Percentiles rank a stretch among this genome's conserved stretches.
Conservation (phyloP, 1,284 basidiomycete genomes). For the Leccinum glutinopallens region DNA sequence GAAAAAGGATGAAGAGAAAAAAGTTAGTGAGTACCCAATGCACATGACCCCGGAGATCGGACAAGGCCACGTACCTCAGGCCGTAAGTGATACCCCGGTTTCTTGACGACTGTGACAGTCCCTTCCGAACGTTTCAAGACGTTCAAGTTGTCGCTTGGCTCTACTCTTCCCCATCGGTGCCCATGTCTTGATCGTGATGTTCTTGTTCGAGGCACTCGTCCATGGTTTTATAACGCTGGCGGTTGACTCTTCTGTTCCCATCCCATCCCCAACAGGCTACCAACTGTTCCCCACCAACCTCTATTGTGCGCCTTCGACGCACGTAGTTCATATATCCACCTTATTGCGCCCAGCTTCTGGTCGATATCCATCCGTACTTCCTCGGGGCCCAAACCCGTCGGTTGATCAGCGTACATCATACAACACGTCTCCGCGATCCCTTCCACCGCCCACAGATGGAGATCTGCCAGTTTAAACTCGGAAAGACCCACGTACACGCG, state of each 20-base stretch:
- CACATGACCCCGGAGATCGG: slow-evolving; percentile 11
- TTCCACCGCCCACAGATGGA: slow-evolving; percentile 67
- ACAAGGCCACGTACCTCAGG: slow-evolving; percentile 53
- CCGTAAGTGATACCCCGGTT: slow-evolving; percentile 52
- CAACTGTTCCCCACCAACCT: background rate
- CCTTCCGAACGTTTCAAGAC: background rate
- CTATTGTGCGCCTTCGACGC: slow-evolving; percentile 45
- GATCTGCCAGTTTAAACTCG: slow-evolving; percentile 47
- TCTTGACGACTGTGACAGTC: slow-evolving; percentile 42
- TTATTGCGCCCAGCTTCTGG: slow-evolving; percentile 25
- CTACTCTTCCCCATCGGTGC: slow-evolving; percentile 21
- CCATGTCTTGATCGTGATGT: background rate
- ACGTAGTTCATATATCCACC: slow-evolving; percentile 56
- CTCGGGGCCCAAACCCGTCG: slow-evolving; percentile 64
- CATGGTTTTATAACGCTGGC: slow-evolving; percentile 48
- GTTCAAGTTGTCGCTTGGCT: too few species aligned
- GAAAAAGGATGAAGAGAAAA: background rate
- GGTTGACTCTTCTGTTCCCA: slow-evolving; percentile 40
- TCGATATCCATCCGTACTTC: slow-evolving; percentile 44
- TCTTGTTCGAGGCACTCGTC: slow-evolving; percentile 12
- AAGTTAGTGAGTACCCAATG: background rate
- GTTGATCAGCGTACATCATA: slow-evolving; percentile 62
- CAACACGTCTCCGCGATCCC: slow-evolving; percentile 73
- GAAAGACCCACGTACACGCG: slow-evolving; percentile 37
- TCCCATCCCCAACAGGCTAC: background rate